A percentile compares a stretch with the other conserved stretches of the same genome.
These are phyloP conservation scores for Asclepias syriaca DNA, from an alignment of 257 asterid genomes.

Conservation along the genomic window DNA sequence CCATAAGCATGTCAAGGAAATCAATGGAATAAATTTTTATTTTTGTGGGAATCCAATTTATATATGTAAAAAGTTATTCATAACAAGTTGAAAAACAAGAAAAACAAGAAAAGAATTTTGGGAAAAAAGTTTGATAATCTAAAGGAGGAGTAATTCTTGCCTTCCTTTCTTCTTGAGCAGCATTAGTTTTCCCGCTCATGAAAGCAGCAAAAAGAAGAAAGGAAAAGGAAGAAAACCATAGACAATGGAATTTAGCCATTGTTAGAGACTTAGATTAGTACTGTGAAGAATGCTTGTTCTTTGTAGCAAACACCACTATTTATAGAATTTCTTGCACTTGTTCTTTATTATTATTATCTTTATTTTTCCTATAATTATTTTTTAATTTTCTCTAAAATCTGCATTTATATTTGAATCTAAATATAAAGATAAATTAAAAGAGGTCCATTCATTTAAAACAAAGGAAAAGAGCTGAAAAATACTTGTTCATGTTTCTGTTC, in stretches of 20 bases:
- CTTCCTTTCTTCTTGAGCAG: constrained; percentile 1
- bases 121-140: no score
- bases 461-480: no score
- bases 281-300: not conserved
- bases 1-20: no score
- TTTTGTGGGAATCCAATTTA: not conserved
- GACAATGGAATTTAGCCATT: constrained; percentile 8
- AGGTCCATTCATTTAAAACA: no score
- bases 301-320: not conserved
- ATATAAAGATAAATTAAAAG: no score
- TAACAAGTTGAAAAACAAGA: not conserved
- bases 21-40: no score
- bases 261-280: not conserved
- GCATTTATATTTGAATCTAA: no score
- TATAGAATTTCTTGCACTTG: not conserved
- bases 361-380: no score
- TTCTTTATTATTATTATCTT: not conserved
- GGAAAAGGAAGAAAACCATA: constrained; percentile 2
- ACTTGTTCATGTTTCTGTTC: no score
- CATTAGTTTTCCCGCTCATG: not conserved
- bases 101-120: not conserved
- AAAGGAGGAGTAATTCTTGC: not conserved
- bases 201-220: not conserved
- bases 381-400: no score
- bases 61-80: no score